Conservation (phyloP, 768 basidiomycete species). For the Vararia minispora region DNA sequence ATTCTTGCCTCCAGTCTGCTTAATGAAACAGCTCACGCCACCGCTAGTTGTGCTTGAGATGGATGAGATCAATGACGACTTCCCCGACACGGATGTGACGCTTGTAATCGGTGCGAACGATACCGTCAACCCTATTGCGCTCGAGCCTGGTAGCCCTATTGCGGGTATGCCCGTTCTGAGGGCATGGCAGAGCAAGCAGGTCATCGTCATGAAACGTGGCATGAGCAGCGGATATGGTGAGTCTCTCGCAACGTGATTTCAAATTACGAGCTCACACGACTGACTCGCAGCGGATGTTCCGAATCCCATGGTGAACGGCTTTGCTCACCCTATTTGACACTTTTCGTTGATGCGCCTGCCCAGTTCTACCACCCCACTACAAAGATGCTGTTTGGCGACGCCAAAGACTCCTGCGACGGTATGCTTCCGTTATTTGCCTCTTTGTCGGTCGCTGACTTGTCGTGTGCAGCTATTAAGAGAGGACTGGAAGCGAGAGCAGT, state of each 20-base stretch:
- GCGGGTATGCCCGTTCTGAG: constrained; percentile 90
- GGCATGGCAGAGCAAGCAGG: constrained; percentile 89
- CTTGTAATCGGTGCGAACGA: constrained; percentile 90
- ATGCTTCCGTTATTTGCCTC: background rate
- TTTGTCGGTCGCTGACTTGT: background rate
- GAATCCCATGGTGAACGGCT: constrained; percentile 89
- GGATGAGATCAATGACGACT: constrained; percentile 94
- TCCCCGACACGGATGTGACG: constrained; percentile 79
- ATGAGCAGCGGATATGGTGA: constrained; percentile 81
- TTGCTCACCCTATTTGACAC: no score
- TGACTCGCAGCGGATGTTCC: constrained; percentile 64
- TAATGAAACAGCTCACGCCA: background rate
- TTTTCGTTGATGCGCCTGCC: background rate
- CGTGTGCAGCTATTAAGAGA: constrained; percentile 22
- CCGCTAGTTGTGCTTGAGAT: constrained; percentile 80
- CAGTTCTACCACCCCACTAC: constrained; percentile 79
- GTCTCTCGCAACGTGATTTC: constrained; percentile 12
- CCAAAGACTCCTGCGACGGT: constrained; percentile 87
- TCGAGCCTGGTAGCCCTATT: constrained; percentile 79
- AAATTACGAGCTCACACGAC: background rate
- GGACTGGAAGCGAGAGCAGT: constrained; percentile 17
- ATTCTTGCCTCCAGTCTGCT: background rate
- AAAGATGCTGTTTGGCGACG: constrained; percentile 89
- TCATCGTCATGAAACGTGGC: constrained; percentile 88
- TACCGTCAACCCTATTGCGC: constrained; percentile 83